Conservation (phyloP, 2,329 filamentous ascomycete genomes). For the Monilinia fructigena region DNA sequence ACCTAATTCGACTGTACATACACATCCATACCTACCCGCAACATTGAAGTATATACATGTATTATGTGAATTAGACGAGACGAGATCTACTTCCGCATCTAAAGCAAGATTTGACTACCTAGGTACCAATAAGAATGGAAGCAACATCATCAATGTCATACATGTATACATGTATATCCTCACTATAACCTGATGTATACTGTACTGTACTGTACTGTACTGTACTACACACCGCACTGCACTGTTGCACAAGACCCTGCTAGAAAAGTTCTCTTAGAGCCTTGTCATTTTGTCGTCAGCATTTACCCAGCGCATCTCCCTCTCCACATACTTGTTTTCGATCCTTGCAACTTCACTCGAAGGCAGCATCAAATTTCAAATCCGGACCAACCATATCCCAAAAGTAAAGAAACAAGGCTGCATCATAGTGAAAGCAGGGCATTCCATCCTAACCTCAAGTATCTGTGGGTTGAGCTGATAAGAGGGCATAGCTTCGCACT, state of each 20-base stretch:
- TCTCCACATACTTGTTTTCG: constrained; percentile 14
- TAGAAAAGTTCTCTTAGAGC: neutral
- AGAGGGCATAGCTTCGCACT: constrained; percentile 11
- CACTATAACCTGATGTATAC: neutral
- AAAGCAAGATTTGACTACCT: neutral
- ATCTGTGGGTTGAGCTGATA: neutral
- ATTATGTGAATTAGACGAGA: neutral
- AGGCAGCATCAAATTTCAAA: constrained; percentile 1
- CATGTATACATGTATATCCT: neutral
- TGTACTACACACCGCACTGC: neutral
- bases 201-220: too few relatives aligned
- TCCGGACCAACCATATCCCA: constrained; percentile 4
- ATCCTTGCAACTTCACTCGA: constrained; percentile 14
- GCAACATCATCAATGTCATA: constrained; percentile 16
- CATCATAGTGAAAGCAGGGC: constrained; percentile 15
- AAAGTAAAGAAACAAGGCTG: constrained; percentile 10
- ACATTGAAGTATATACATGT: neutral
- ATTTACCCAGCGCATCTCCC: constrained; percentile 12
- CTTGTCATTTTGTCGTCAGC: constrained; percentile 15
- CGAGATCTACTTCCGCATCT: neutral
- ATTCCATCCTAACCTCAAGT: neutral
- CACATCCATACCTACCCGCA: too few relatives aligned
- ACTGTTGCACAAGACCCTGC: neutral
- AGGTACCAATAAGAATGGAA: neutral
- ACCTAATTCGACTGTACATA: too few relatives aligned